Percentiles rank a stretch among this genome's conserved stretches.
These are phyloP conservation scores for Cyclocybe aegerita DNA, from an alignment of 768 basidiomycete genomes.

Conservation along the genomic window DNA sequence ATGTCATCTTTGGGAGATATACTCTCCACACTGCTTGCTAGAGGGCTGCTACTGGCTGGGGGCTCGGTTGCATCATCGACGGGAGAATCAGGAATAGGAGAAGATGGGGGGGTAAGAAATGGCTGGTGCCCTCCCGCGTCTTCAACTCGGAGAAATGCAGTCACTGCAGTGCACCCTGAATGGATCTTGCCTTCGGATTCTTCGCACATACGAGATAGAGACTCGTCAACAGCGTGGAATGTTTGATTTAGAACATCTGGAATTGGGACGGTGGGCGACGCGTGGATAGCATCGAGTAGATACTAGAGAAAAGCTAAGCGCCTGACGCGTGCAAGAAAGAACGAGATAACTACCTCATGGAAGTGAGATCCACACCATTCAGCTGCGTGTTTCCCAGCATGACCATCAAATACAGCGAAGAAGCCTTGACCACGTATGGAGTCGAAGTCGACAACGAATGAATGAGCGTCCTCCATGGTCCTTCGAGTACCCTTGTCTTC, in stretches of 20 bases:
- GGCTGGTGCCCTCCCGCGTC: conserved; percentile 73
- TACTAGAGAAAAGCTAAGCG: conserved; percentile 38
- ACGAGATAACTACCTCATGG: conserved; percentile 62
- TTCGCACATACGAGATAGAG: conserved; percentile 81
- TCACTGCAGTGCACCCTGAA: conserved; percentile 96
- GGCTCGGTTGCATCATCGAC: conserved; percentile 29
- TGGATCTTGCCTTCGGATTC: conserved; percentile 91
- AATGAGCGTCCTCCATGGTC: conserved; percentile 97
- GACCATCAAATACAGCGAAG: conserved; percentile 98
- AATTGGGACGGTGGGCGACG: conserved; percentile 56
- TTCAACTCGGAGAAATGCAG: conserved; percentile 92
- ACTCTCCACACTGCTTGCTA: conserved; percentile 44
- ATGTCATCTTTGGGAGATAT: conserved; percentile 33
- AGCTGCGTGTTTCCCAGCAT: conserved; percentile 97
- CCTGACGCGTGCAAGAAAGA: neutral
- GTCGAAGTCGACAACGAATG: conserved; percentile 93
- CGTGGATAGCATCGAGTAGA: conserved; percentile 69
- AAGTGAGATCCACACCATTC: conserved; percentile 99
- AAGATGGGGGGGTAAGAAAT: conserved; percentile 46
- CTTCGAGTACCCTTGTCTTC: conserved; percentile 90
- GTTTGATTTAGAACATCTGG: conserved; percentile 92
- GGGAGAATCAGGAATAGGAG: conserved; percentile 34
- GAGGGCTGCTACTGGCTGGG: conserved; percentile 31
- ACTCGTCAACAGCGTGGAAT: conserved; percentile 88
- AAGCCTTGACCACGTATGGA: conserved; percentile 93